Conservation (phyloP, 768 basidiomycete genomes). For the Hericium rajendrae region DNA sequence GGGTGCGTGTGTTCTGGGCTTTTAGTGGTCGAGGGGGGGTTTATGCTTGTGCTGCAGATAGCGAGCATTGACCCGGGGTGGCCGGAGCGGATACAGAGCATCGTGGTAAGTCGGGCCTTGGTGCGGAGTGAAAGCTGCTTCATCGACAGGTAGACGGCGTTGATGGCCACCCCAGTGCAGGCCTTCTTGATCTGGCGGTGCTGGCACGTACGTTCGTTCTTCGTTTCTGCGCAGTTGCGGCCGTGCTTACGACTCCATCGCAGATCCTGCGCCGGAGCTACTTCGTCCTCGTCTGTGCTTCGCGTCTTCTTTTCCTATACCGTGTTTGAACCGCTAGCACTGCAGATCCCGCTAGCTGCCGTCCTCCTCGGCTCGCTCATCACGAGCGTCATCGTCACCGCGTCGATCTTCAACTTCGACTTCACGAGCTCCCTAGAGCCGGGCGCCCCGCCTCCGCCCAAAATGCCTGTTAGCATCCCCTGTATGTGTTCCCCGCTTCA, state of each 20-base stretch:
- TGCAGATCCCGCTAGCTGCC: not conserved
- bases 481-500: not conserved
- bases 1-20: conserved; percentile 8
- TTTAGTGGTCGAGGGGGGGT: not conserved
- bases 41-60: not conserved
- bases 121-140: not conserved
- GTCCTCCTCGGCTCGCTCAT: not conserved
- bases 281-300: not conserved
- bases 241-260: too few species aligned
- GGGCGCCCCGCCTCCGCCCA: not conserved
- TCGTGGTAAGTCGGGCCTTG: not conserved
- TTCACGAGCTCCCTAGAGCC: not conserved
- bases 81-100: not conserved
- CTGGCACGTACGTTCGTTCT: not conserved
- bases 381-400: not conserved
- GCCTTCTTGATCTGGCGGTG: conserved; percentile 1
- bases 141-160: not conserved
- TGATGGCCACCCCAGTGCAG: conserved; percentile 1
- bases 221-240: not conserved
- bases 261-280: not conserved
- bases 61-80: not conserved
- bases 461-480: not conserved
- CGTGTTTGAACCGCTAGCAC: not conserved
- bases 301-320: not conserved
- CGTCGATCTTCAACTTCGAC: not conserved